A percentile compares a stretch with the other conserved stretches of the same genome.
Evolutionary conservation across 2,329 filamentous ascomycete species (phyloP).

Genomic region (Sclerotinia nivalis): DNA sequence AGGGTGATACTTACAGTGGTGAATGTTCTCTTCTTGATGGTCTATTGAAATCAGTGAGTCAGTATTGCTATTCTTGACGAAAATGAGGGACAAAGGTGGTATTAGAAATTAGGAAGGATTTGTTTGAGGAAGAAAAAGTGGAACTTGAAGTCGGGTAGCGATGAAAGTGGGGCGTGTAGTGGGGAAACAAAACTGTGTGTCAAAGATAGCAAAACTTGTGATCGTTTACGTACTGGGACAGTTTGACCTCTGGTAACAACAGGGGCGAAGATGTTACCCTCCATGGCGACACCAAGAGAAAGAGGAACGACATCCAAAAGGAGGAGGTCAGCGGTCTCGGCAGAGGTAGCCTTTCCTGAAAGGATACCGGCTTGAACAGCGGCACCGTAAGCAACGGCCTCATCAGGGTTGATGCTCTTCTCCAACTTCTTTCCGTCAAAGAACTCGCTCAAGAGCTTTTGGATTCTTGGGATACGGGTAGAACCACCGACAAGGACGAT

Average conservation of each 20-base stretch:
- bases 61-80: conserved; percentile 50
- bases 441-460: conserved; percentile 98
- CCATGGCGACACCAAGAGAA: conserved; percentile 98
- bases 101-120: no score
- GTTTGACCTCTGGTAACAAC: conserved; percentile 81
- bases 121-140: no score
- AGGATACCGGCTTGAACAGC: conserved; percentile 98
- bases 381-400: conserved; percentile 98
- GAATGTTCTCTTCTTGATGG: conserved; percentile 2
- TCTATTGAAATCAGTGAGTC: neutral
- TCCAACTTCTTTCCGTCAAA: conserved; percentile 99
- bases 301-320: conserved; percentile 95
- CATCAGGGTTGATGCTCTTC: conserved; percentile 99
- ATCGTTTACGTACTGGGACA: conserved; percentile 70
- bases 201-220: no score
- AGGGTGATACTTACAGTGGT: neutral
- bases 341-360: conserved; percentile 94
- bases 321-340: conserved; percentile 90
- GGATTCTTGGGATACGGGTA: conserved; percentile 97
- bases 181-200: no score
- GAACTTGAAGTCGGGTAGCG: no score
- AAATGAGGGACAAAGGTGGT: no score
- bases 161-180: no score
- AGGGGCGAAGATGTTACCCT: conserved; percentile 97
- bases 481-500: conserved; percentile 98